These are phyloP conservation scores for Ophiostoma angusticollis DNA, from an alignment of 2,329 filamentous ascomycete species.

Conservation along the genomic window DNA sequence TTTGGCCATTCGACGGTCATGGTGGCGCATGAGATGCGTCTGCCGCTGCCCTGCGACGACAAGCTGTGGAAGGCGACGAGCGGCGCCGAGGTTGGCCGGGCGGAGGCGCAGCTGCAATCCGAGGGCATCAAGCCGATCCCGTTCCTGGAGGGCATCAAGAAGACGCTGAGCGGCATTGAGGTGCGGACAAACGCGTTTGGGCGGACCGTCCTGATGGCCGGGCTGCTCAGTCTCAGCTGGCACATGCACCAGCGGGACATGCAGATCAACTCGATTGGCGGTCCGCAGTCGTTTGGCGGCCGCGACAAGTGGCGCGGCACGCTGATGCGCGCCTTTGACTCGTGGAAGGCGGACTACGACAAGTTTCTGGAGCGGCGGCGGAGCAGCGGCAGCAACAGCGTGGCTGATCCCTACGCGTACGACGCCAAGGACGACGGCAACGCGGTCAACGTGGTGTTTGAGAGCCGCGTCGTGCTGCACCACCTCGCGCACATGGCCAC, in stretches of 20 bases:
- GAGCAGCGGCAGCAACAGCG: conserved; percentile 4
- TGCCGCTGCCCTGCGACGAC: conserved; percentile 87
- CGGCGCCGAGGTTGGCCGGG: conserved; percentile 70
- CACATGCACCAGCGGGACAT: conserved; percentile 95
- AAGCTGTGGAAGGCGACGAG: conserved; percentile 83
- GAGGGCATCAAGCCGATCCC: conserved; percentile 75
- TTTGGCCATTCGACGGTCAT: conserved; percentile 95
- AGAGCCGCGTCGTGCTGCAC: conserved; percentile 79
- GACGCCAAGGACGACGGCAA: conserved; percentile 39
- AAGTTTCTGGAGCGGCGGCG: conserved; percentile 47
- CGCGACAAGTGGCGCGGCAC: conserved; percentile 84
- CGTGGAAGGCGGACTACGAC: conserved; percentile 89
- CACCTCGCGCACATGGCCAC: conserved; percentile 96
- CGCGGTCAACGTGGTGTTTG: conserved; percentile 55
- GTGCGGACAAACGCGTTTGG: conserved; percentile 91
- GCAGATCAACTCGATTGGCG: conserved; percentile 72
- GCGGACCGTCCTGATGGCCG: conserved; percentile 85
- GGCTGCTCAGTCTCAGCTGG: conserved; percentile 85
- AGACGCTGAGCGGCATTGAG: conserved; percentile 70
- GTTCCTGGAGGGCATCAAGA: conserved; percentile 84
- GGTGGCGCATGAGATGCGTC: conserved; percentile 89
- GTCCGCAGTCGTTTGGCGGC: conserved; percentile 63
- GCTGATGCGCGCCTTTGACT: conserved; percentile 77
- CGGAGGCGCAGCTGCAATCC: conserved; percentile 66
- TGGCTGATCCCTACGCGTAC: conserved; percentile 21